Base-by-base conservation (phyloP, 108 stramenopile species). In the Nitzschia sp. region DNA sequence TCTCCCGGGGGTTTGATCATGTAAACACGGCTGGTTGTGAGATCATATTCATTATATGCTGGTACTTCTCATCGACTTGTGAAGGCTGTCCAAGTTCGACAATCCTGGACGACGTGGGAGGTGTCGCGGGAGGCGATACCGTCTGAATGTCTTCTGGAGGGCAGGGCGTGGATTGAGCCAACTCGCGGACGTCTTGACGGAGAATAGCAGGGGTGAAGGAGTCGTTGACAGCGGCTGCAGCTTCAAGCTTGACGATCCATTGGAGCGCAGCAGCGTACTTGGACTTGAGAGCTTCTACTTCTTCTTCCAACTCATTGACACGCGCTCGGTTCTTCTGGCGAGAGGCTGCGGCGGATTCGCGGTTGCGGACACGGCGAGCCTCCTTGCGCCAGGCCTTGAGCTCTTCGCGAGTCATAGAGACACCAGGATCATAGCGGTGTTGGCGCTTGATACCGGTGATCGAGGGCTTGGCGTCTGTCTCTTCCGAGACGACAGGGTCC, bases 341-440 rank as follows among this genome's bases (percentile, higher is more conserved):
- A 11, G 86, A 86, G 3, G 67, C 87, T 21, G 90, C 90, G 34
- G 90, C 90, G 48, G 75, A 77, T 48, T 86, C 83, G 0, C 90
- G 79, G 65, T 91, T 91, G 42, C 90, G 85, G 24, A 86, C 86
- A 7, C 87, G 83, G 7, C 90, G 83, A 39, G 85, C 85, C 63
- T 91, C 85, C 76, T 88, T 88, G 6, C 90, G 76, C 90, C 90
- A 91, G 42, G 63, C 77, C 46, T 76, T 72, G 24, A 88, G 76
- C 58, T 88, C 82, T 0, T 79, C 87, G n/a, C 64, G 67, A 0
- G 85, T 77, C 90, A 91, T 86, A 44, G 69, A 41, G 10, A 83
- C 82, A 42, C 78, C 82, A 11, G 82, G 82, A 20, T 75, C 75
- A 44, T 83, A 83, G 42, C 82, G 74, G 66, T 80, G 73, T 26